Evolutionary conservation across 2,329 filamentous ascomycete genomes (phyloP).

Genomic region (Xylariaceae sp.): DNA sequence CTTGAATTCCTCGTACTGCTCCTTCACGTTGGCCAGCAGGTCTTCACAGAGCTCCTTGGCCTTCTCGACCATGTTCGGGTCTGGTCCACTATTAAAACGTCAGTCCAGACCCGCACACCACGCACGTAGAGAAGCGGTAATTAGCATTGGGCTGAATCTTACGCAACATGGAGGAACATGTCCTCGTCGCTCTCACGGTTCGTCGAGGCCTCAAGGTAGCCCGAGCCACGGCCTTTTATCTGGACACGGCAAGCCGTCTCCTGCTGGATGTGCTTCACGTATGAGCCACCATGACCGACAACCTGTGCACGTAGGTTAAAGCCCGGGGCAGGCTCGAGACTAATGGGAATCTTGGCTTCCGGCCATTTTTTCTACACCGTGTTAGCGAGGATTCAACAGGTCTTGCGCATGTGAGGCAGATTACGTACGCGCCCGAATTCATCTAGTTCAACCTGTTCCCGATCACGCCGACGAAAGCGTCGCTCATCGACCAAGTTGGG

Average conservation of each 20-base stretch:
- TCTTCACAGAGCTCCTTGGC: constrained; percentile 87
- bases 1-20: constrained; percentile 90
- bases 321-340: constrained; percentile 81
- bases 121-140: not conserved
- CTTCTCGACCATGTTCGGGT: constrained; percentile 74
- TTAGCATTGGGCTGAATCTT: constrained; percentile 30
- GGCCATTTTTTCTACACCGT: constrained; percentile 88
- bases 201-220: constrained; percentile 86
- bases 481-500: constrained; percentile 93
- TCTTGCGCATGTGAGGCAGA: too few relatives aligned
- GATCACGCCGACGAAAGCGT: constrained; percentile 77
- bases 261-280: constrained; percentile 96
- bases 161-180: constrained; percentile 96
- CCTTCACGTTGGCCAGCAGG: constrained; percentile 75
- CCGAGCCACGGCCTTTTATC: constrained; percentile 93
- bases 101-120: too few relatives aligned
- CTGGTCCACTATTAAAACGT: constrained; percentile 59
- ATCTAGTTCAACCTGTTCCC: constrained; percentile 76
- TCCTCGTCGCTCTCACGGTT: constrained; percentile 86
- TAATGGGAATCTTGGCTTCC: constrained; percentile 87
- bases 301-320: constrained; percentile 97
- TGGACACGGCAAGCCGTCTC: constrained; percentile 94
- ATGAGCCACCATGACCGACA: constrained; percentile 86
- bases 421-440: constrained; percentile 76
- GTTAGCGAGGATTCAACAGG: too few relatives aligned